These are phyloP conservation scores for Cladosporium phlei DNA, from an alignment of 2,329 filamentous ascomycete species.

Conservation along the genomic window DNA sequence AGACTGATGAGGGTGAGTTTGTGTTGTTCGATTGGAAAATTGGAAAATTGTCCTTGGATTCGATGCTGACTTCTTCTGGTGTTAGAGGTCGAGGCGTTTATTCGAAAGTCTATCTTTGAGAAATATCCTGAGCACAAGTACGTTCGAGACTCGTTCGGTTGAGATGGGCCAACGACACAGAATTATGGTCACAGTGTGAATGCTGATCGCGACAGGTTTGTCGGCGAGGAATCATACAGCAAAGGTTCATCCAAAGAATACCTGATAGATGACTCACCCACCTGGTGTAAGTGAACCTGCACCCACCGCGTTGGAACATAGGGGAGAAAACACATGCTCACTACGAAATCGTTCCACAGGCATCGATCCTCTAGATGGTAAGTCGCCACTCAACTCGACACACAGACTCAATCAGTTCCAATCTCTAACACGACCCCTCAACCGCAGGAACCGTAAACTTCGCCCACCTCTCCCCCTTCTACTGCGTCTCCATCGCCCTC, in stretches of 20 bases:
- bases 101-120: conserved; percentile 54
- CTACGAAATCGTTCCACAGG: background rate
- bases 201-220: conserved; percentile 50
- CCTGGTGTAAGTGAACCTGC: conserved; percentile 53
- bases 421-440: background rate
- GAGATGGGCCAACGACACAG: no score
- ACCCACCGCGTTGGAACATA: background rate
- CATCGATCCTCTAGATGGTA: conserved; percentile 70
- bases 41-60: no score
- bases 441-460: conserved; percentile 67
- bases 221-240: conserved; percentile 73
- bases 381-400: background rate
- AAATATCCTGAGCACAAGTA: conserved; percentile 65
- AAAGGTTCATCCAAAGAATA: conserved; percentile 64
- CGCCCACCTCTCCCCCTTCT: conserved; percentile 75
- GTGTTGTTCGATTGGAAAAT: background rate
- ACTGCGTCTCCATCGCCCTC: conserved; percentile 73
- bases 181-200: background rate
- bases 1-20: conserved; percentile 63
- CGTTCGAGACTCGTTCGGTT: conserved; percentile 27
- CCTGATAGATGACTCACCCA: conserved; percentile 59
- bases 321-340: no score
- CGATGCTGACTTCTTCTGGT: background rate
- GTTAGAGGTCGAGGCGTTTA: conserved; percentile 66
- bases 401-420: no score